Base-by-base conservation (phyloP, 179 eudicot genomes). In the Gypsophila paniculata region DNA sequence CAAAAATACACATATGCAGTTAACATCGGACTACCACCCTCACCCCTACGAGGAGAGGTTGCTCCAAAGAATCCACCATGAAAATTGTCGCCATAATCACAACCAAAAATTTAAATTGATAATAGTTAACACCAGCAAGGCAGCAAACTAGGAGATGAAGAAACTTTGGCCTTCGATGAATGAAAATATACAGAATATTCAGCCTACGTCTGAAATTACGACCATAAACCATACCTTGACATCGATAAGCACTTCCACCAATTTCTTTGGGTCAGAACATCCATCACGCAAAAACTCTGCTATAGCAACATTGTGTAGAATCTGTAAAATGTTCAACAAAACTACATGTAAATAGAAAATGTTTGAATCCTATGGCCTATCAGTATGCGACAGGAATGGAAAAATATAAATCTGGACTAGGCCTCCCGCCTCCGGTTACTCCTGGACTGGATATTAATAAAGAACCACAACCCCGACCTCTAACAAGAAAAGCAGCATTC, bases 291-390 rank as follows among this genome's bases (percentile, higher is more conserved):
- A 79, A 82, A 81, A 84, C 63, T 84, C 84, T 29, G 85, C 79
- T 72, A 93, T 78, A 57, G 89, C 91, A 77, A 89, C 72, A 72
- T 93, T 93, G 79, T 90, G 98, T 65, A 80, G 83, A 79, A 93
- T 84, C 98, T 93, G 85, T 64, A 74, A 36, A 34, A 61, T 22
- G 36, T 46, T 66, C 25, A 12, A 39, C 12, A n/a, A 66, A 66
- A 38, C 54, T 46, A n/a, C n/a, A n/a, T n/a, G n/a, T n/a, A n/a
- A 67, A 25, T 11, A 14, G 6, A 15, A 26, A 67, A 53, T 22
- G 29, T 18, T 22, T 58, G 29, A 39, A 29, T 64, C 25, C 9
- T 58, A 18, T 64, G 25, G 18, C 15, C 23, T 14, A 64, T 39
- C 52, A 21, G 10, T 18, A 64, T n/a, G 68, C 12, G 9, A 64